These are phyloP conservation scores for Trichoderma atrobrunneum DNA, from an alignment of 2,329 filamentous ascomycete genomes.

Conservation along the genomic window DNA sequence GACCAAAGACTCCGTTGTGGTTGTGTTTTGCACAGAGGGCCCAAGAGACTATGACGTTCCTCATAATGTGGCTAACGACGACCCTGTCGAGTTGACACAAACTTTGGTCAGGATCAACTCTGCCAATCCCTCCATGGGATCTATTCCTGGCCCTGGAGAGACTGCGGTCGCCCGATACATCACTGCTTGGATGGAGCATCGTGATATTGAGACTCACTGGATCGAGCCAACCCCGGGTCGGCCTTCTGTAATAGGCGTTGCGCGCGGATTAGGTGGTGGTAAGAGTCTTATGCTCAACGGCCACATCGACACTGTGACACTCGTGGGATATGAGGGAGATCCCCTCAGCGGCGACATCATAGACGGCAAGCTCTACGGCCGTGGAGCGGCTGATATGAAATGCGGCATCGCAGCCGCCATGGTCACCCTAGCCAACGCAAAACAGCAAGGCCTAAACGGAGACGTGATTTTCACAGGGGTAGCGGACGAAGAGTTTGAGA, in stretches of 20 bases:
- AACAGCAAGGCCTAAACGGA: slow-evolving; percentile 40
- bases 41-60: slow-evolving; percentile 51
- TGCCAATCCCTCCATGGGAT: slow-evolving; percentile 43
- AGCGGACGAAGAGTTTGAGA: slow-evolving; percentile 51
- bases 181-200: slow-evolving; percentile 49
- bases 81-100: slow-evolving; percentile 43
- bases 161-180: slow-evolving; percentile 46
- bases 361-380: slow-evolving; percentile 42
- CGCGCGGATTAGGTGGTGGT: slow-evolving; percentile 45
- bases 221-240: slow-evolving; percentile 45
- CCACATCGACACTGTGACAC: slow-evolving; percentile 52
- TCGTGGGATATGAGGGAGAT: slow-evolving; percentile 45
- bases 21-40: slow-evolving; percentile 63
- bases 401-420: slow-evolving; percentile 48
- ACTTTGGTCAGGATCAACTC: slow-evolving; percentile 49
- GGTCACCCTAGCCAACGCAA: slow-evolving; percentile 39
- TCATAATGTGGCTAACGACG: slow-evolving; percentile 39
- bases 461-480: slow-evolving; percentile 54
- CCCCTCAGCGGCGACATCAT: slow-evolving; percentile 42
- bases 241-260: slow-evolving; percentile 49
- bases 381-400: slow-evolving; percentile 53
- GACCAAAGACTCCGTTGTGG: slow-evolving; percentile 51
- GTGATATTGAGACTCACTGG: slow-evolving; percentile 49
- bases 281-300: slow-evolving; percentile 52
- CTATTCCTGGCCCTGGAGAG: slow-evolving; percentile 44